phyloP scores from a whole-genome alignment of 257 asterid species.

The Verbena officinalis region DNA sequence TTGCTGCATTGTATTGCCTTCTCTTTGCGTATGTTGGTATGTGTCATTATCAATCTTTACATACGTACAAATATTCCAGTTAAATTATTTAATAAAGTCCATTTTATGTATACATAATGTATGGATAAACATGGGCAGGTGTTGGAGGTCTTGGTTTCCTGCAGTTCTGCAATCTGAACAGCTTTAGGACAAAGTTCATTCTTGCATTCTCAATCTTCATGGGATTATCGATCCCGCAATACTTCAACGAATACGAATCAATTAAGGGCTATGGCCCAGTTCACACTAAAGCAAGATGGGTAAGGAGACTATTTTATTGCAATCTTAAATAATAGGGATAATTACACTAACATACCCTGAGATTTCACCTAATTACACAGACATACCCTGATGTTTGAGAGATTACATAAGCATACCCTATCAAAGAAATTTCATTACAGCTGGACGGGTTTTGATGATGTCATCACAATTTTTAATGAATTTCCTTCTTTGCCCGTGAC shows the following conservation, averaged over 20 bases:
- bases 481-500: too few relatives aligned
- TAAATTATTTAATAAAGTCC: too few relatives aligned
- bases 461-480: too few relatives aligned
- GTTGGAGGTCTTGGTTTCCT: constrained; percentile 80
- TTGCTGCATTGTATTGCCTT: constrained; percentile 90
- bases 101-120: not conserved
- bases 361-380: too few relatives aligned
- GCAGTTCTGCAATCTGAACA: constrained; percentile 90
- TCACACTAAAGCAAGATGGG: constrained; percentile 93
- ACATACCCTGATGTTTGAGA: too few relatives aligned
- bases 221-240: constrained; percentile 93
- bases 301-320: constrained; percentile 27
- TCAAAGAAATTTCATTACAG: too few relatives aligned
- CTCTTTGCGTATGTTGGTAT: constrained; percentile 94
- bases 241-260: constrained; percentile 73
- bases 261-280: constrained; percentile 65
- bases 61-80: too few relatives aligned
- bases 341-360: too few relatives aligned
- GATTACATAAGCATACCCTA: too few relatives aligned
- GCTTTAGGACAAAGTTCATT: constrained; percentile 83
- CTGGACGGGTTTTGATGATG: too few relatives aligned
- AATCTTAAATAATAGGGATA: not conserved
- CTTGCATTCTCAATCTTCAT: constrained; percentile 86
- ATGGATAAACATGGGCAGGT: constrained; percentile 44
- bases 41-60: constrained; percentile 15